Percentiles rank a stretch among this genome's conserved stretches.
Evolutionary conservation across 78 protist species (phyloP).

Genomic region (Emiliania huxleyi): DNA sequence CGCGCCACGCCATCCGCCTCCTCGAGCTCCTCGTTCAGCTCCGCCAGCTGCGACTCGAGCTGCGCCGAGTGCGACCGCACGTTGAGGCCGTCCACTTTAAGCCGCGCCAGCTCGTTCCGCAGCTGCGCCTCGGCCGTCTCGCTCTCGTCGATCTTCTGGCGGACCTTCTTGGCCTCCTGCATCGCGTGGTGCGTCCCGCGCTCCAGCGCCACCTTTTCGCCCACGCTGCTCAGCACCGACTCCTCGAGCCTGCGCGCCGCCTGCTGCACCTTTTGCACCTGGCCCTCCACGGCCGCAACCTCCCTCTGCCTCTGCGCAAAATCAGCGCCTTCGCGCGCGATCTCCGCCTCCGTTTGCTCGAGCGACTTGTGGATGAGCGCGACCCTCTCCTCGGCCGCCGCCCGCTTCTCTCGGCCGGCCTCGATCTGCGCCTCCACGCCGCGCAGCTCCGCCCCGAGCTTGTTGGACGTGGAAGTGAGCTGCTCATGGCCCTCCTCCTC

Average conservation of each 20-base stretch:
- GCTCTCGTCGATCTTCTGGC: conserved; percentile 21
- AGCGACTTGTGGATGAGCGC: conserved; percentile 33
- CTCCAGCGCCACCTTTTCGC: conserved; percentile 39
- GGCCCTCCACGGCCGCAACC: neutral
- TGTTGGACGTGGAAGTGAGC: neutral
- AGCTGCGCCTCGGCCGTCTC: conserved; percentile 48
- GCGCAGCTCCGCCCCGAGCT: neutral
- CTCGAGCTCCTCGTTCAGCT: neutral
- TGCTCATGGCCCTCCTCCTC: neutral
- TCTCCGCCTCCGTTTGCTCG: conserved; percentile 61
- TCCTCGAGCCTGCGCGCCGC: conserved; percentile 20
- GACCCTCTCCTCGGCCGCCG: neutral
- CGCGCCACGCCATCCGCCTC: conserved; percentile 48
- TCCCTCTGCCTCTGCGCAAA: neutral
- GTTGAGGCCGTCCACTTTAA: conserved; percentile 57
- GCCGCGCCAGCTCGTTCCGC: conserved; percentile 63
- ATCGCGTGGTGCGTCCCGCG: conserved; percentile 5
- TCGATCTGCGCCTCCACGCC: neutral
- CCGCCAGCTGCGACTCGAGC: neutral
- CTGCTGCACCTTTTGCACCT: neutral
- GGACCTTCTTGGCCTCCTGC: neutral
- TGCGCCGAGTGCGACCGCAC: conserved; percentile 34
- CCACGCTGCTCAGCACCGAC: neutral
- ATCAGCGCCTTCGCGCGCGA: neutral
- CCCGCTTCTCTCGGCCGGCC: neutral